Conservation (phyloP, 768 basidiomycete genomes). For the Leucocoprinus leucothites region DNA sequence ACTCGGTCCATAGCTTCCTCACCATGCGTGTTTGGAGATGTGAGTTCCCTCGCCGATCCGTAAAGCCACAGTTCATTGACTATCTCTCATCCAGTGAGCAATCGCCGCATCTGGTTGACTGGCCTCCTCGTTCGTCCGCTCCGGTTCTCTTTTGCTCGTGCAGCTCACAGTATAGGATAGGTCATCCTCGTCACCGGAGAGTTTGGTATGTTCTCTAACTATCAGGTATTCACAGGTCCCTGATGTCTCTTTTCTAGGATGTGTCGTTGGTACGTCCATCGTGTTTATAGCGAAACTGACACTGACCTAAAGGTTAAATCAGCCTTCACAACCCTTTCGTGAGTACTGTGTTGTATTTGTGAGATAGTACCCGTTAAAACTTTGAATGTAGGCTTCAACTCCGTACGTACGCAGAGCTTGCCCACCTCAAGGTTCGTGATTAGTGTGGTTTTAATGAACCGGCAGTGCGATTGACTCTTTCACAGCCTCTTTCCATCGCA, state of each 20-base stretch:
- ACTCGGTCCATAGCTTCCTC: conserved; percentile 34
- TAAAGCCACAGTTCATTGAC: background rate
- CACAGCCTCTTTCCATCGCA: conserved; percentile 35
- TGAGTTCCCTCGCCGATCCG: conserved; percentile 22
- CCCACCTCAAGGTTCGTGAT: conserved; percentile 29
- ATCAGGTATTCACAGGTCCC: background rate
- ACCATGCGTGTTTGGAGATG: conserved; percentile 41
- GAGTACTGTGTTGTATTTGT: background rate
- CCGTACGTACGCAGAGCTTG: conserved; percentile 31
- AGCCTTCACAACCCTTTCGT: conserved; percentile 15
- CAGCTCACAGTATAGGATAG: conserved; percentile 14
- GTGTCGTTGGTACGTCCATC: conserved; percentile 28
- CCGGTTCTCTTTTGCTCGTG: background rate
- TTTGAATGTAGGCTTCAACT: conserved; percentile 24
- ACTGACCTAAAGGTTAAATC: background rate
- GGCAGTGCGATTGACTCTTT: background rate
- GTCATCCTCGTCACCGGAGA: conserved; percentile 33
- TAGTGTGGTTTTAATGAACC: background rate
- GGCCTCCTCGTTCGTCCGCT: conserved; percentile 27
- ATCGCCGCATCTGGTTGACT: conserved; percentile 32
- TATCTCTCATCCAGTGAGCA: conserved; percentile 36
- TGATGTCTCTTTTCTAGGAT: conserved; percentile 17
- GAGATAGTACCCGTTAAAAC: background rate
- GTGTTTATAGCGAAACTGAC: background rate
- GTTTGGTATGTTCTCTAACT: conserved; percentile 29